Evolutionary conservation across 495 filamentous ascomycete species (phyloP), one percentile per base, ranked within the genome.

Genomic region (Penicillium maclennaniae): DNA sequence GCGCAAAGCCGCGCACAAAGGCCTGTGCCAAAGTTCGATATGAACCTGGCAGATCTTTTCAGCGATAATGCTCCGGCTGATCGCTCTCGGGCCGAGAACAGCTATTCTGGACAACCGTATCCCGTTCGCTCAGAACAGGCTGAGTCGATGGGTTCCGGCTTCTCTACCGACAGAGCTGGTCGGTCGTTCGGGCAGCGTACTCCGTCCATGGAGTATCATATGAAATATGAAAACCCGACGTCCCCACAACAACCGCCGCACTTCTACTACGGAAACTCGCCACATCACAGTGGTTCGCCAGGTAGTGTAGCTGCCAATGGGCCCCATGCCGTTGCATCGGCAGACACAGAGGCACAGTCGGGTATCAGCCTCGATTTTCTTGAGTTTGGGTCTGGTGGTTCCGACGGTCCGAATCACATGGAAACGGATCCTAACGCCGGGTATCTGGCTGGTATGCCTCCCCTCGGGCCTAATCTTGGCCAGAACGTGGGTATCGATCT

Each of bases 401-500:
- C 62, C 16, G 69, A 72, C 2, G 51, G 49, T 41, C 69, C 61
- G 21, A 31, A 60, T 7, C 39, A 58, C 15, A 54, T 66, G 42
- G 65, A 62, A 7, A 46, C 66, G n/a, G 68, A 72, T 47, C 60
- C 59, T 9, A 65, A 68, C 46, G 45, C 63, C 12, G 67, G 72
- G 12, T 68, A 67, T 43, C 43, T 63, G 48, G 56, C 64, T 47
- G 42, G 54, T 21, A 63, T 61, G 58, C 67, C 56, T n/a, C 65
- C 62, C 5, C 45, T 69, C 19, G 65, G 64, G 15, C 63, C 61
- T 28, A 69, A 66, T 9, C 63, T 71, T n/a, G 72, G 73, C 23
- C 68, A 76, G 28, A 72, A 69, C 27, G 70, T 76, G 25, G 73
- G 79, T 26, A 81, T 89, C 68, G 85, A 89, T 55, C 72, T 92